Base-by-base conservation (phyloP, 1,139 yeast genomes). In the Hemisphaericaspora subhashii region DNA sequence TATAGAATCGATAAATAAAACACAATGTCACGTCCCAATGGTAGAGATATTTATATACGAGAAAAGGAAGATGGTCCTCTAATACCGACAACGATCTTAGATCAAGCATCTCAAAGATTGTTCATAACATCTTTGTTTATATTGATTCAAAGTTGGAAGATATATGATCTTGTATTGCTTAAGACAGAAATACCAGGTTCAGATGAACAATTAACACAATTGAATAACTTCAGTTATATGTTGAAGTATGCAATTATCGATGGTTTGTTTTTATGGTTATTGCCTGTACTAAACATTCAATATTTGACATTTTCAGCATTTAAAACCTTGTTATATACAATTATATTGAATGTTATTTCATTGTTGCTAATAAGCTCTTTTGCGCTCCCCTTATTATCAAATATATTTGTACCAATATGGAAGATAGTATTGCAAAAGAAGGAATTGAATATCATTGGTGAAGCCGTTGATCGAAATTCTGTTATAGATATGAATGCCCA, bases 21-120 rank as follows among this genome's bases (percentile, higher is more conserved):
- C n/a, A n/a, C n/a, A n/a, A n/a, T n/a, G n/a, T n/a, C n/a, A n/a
- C n/a, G n/a, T n/a, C n/a, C n/a, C n/a, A n/a, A n/a, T n/a, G n/a
- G n/a, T 26, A 15, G 17, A 30, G 21, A 23, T 18, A 26, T 17
- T 23, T 32, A 33, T 21, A 22, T n/a, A n/a, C 22, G 32, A 22
- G 28, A 26, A n/a, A 28, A 27, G 11, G n/a, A n/a, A n/a, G 33
- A 35, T 25, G 23, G 23, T 17, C 51, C 59, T 3, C 60, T 81
- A 38, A 76, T 83, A 36, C 81, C 87, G 1, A 62, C 76, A 3
- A 62, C 70, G 7, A 61, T 81, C 1, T 58, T 90, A 22, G 96
- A 89, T 50, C 78, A 78, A n/a, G 88, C 86, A n/a, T 83, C 84
- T 18, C 98, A 92, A 59, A 66, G 96, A 47, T 60, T 80, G 34